phyloP scores from a whole-genome alignment of 108 stramenopile genomes.

The Pelagomonas calceolata region DNA sequence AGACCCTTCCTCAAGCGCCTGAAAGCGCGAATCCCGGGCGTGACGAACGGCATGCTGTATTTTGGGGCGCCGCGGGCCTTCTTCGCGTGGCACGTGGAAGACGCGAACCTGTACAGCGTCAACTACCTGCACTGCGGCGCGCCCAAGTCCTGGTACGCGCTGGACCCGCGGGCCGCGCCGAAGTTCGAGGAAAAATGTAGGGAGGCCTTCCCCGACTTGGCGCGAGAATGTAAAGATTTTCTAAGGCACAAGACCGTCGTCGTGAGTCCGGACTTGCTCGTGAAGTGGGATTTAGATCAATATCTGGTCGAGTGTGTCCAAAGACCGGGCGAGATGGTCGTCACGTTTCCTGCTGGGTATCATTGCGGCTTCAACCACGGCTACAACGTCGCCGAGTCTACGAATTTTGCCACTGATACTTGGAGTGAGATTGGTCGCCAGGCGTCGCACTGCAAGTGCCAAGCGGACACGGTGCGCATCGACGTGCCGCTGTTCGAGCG shows the following conservation, averaged over 20 bases:
- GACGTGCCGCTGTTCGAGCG: constrained; percentile 66
- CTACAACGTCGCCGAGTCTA: constrained; percentile 49
- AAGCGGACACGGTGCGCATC: constrained; percentile 77
- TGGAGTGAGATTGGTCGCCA: neutral
- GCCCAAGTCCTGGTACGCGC: constrained; percentile 94
- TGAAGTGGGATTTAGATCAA: constrained; percentile 57
- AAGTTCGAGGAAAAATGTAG: constrained; percentile 66
- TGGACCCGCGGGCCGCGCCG: constrained; percentile 59
- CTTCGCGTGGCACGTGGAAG: constrained; percentile 83
- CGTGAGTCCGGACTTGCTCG: neutral
- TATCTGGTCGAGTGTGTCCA: constrained; percentile 81
- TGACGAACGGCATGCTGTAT: constrained; percentile 47
- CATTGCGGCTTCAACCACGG: constrained; percentile 97
- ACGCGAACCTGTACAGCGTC: constrained; percentile 92
- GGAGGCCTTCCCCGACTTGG: constrained; percentile 50
- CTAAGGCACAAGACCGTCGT: constrained; percentile 79
- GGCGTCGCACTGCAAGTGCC: constrained; percentile 77
- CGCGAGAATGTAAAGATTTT: constrained; percentile 68
- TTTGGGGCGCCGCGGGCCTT: constrained; percentile 48
- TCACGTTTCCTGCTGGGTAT: constrained; percentile 88
- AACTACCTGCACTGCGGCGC: constrained; percentile 94
- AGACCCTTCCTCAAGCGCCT: constrained; percentile 16
- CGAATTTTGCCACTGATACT: neutral
- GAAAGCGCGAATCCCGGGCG: constrained; percentile 27
- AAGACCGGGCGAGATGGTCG: constrained; percentile 83